Conservation (phyloP, 495 filamentous ascomycete species). For the Daldinia caldariorum region DNA sequence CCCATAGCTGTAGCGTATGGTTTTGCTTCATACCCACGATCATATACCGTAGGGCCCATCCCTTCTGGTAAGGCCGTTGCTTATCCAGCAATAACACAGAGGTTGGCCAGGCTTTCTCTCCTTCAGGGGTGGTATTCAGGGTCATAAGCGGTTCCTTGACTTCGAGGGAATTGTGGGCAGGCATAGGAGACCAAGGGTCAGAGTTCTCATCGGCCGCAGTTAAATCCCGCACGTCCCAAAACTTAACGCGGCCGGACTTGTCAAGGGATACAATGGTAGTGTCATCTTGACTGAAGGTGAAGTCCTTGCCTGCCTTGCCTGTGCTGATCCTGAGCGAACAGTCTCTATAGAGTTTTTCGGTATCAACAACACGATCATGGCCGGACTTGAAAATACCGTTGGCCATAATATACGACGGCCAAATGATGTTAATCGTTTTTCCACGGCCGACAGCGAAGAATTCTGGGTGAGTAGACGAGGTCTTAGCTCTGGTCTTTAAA, state of each 20-base stretch:
- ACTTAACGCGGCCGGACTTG: slow-evolving; percentile 91
- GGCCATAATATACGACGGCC: slow-evolving; percentile 77
- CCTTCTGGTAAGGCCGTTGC: slow-evolving; percentile 85
- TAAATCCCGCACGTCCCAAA: slow-evolving; percentile 93
- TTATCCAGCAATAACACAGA: slow-evolving; percentile 97
- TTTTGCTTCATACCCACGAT: slow-evolving; percentile 99
- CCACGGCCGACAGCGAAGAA: slow-evolving; percentile 95
- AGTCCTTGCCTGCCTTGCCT: slow-evolving; percentile 98
- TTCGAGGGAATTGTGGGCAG: slow-evolving; percentile 69
- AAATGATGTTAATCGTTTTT: slow-evolving; percentile 93
- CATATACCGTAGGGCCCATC: slow-evolving; percentile 88
- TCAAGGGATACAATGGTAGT: slow-evolving; percentile 93
- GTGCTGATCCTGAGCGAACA: slow-evolving; percentile 91
- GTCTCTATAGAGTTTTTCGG: slow-evolving; percentile 84
- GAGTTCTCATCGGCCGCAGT: slow-evolving; percentile 65
- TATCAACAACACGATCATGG: slow-evolving; percentile 78
- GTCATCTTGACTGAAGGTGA: slow-evolving; percentile 96
- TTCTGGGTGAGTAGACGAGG: slow-evolving; percentile 85
- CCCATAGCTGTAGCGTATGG: slow-evolving; percentile 98
- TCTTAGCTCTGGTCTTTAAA: slow-evolving; percentile 93
- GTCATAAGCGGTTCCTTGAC: slow-evolving; percentile 80
- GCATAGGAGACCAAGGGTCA: slow-evolving; percentile 60
- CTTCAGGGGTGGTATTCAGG: slow-evolving; percentile 77
- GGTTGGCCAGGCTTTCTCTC: slow-evolving; percentile 92
- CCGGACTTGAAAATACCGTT: slow-evolving; percentile 75